Conservation (phyloP, 176 grass and related monocot species). For the Carex cristatella region DNA sequence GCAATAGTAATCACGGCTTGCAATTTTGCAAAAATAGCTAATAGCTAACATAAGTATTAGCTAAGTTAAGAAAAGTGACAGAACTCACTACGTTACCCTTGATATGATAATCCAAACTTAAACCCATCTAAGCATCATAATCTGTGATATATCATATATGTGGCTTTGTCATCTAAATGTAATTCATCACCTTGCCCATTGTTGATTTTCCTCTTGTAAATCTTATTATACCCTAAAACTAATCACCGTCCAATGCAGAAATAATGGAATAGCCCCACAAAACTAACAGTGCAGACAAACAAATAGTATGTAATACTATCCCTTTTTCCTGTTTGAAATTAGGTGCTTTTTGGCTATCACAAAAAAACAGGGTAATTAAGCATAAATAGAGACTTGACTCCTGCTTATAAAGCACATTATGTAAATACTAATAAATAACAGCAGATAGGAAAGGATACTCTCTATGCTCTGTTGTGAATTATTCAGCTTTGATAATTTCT, state of each 20-base stretch:
- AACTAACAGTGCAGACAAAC: conserved; percentile 1
- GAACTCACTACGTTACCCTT: neutral
- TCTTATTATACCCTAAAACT: neutral
- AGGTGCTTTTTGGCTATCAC: conserved; percentile 8
- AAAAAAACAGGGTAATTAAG: neutral
- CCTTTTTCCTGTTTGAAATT: neutral
- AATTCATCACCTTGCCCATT: neutral
- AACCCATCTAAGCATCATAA: neutral
- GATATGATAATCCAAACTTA: neutral
- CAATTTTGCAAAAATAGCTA: neutral
- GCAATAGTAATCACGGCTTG: neutral
- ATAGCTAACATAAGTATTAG: neutral
- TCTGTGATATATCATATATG: neutral
- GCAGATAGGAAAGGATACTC: conserved; percentile 63
- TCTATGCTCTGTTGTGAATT: conserved; percentile 84
- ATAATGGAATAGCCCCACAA: conserved; percentile 4
- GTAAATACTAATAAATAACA: neutral
- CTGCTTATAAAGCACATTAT: neutral
- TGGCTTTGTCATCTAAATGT: neutral
- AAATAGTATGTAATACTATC: neutral
- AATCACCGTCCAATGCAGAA: neutral
- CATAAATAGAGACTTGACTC: neutral
- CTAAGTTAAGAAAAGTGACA: conserved; percentile 1
- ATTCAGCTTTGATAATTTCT: conserved; percentile 90
- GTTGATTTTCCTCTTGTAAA: neutral